Base-by-base conservation (phyloP, 768 basidiomycete genomes). In the Hygrophorus russula region DNA sequence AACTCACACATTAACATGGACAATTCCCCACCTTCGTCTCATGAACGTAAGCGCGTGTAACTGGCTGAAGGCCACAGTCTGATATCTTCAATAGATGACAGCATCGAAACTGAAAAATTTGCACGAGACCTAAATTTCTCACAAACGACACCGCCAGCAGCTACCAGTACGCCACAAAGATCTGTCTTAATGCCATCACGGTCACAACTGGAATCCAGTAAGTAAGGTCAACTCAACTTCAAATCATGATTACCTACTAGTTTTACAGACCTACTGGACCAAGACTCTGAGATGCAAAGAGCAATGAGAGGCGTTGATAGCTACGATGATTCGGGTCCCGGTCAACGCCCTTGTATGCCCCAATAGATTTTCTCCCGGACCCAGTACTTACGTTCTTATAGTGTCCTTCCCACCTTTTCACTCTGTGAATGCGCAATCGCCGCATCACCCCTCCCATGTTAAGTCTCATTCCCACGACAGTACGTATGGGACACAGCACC, bases 251-350 rank as follows among this genome's bases (percentile, higher is more conserved):
- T 43, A 52, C 44, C 45, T 29, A n/a, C 36, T 33, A 29, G 13
- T 18, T 33, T 4, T 10, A 36, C 46, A 84, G 81, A 84, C 61
- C 63, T 83, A 12, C 57, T 84, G 44, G 80, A 82, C 15, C 69
- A 74, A 44, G 78, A 85, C 51, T 79, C 80, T 2, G 80, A 80
- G 51, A 84, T 85, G 82, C 78, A 76, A 42, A 69, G 71, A 41
- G 74, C 67, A 8, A 73, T 85, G 53, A 66, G 71, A 20, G 73
- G 66, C 15, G 53, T 76, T 45, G 71, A 76, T 42, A 76, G 69
- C 51, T 75, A 65, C 48, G 46, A 74, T 30, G 66, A 67, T 32
- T 53, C 53, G 15, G 46, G 46, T 31, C 49, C 39, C 36, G 50
- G 37, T 43, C 53, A 49, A 18, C 56, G 40, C 35, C 48, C 50